Conservation (phyloP, 305 asterid species). For the Plantago lanceolata region DNA sequence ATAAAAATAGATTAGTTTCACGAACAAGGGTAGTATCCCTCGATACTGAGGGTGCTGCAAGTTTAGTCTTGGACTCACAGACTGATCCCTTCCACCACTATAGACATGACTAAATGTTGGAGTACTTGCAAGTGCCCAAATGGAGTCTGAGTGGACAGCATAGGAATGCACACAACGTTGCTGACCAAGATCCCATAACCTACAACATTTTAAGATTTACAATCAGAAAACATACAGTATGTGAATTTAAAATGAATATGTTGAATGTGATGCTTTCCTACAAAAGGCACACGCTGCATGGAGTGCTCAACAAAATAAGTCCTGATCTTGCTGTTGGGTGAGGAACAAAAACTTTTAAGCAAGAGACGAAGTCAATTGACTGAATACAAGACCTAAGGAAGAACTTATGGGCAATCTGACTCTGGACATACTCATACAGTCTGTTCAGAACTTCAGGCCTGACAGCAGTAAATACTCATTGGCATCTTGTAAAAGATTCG, state of each 20-base stretch:
- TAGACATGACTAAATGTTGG: constrained; percentile 90
- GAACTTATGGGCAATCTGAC: constrained; percentile 1
- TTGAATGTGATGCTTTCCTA: not conserved
- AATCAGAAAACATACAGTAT: not conserved
- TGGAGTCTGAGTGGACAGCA: constrained; percentile 98
- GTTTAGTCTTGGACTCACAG: constrained; percentile 49
- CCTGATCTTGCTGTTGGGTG: not conserved
- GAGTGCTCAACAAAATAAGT: not conserved
- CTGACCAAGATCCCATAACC: constrained; percentile 53
- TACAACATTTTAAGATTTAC: not conserved
- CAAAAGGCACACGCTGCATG: not conserved
- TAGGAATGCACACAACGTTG: constrained; percentile 94
- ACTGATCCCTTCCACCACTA: constrained; percentile 96
- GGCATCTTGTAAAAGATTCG: not conserved
- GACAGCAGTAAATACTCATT: not conserved
- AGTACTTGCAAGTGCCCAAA: constrained; percentile 97
- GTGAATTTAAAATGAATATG: not conserved
- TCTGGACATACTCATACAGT: not conserved
- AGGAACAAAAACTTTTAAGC: not conserved
- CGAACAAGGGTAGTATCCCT: constrained; percentile 22
- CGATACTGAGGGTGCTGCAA: constrained; percentile 12
- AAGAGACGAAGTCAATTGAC: constrained; percentile 3
- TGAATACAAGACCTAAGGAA: constrained; percentile 6
- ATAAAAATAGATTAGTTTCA: constrained; percentile 24
- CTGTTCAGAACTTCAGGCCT: constrained; percentile 1